These are phyloP conservation scores for Corylus avellana DNA, from an alignment of 306 rosid genomes.

Conservation along the genomic window DNA sequence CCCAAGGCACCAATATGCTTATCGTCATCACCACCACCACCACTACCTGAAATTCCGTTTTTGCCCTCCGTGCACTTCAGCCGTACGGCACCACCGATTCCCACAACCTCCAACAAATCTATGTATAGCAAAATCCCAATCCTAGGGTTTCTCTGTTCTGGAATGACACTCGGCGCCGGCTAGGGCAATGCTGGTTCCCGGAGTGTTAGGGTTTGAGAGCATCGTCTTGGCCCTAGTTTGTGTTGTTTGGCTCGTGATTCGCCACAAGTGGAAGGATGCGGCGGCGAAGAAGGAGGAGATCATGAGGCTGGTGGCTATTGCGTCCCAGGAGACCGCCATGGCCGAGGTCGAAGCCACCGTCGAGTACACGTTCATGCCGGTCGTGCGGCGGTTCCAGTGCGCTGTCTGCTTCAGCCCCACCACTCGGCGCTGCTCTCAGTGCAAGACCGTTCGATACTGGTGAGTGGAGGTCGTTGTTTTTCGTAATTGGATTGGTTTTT, in stretches of 20 bases:
- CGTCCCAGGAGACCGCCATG: constrained; percentile 43
- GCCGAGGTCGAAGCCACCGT: constrained; percentile 34
- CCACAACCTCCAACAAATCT: constrained; percentile 25
- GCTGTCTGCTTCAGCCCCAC: constrained; percentile 54
- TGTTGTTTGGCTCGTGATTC: constrained; percentile 38
- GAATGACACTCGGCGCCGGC: constrained; percentile 45
- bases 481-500: background rate
- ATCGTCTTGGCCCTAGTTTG: constrained; percentile 32
- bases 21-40: constrained; percentile 14
- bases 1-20: constrained; percentile 24
- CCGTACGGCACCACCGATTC: background rate
- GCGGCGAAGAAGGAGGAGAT: constrained; percentile 49
- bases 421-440: constrained; percentile 59
- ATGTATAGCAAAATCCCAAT: constrained; percentile 42
- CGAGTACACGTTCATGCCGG: constrained; percentile 16
- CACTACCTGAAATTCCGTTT: background rate
- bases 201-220: constrained; percentile 61
- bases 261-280: constrained; percentile 49
- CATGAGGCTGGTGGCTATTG: constrained; percentile 37
- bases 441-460: constrained; percentile 73
- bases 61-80: background rate
- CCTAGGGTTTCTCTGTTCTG: constrained; percentile 53
- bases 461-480: constrained; percentile 9
- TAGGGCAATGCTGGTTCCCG: constrained; percentile 40
- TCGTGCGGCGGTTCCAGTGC: constrained; percentile 34